Evolutionary conservation across 352 stramenopile genomes (phyloP).

Genomic region (Peronosclerospora sorghi): DNA sequence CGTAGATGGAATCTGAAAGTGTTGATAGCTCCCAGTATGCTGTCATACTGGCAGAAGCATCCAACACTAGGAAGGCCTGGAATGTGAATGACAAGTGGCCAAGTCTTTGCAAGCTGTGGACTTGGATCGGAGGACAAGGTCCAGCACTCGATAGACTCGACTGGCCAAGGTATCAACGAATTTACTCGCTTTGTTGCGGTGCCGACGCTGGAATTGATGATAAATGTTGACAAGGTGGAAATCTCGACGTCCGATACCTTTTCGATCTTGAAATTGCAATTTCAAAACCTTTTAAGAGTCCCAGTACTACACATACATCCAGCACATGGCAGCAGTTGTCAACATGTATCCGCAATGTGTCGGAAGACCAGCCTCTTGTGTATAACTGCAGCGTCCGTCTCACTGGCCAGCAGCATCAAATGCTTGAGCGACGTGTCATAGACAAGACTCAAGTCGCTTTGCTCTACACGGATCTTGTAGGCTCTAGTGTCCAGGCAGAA

Average conservation of each 20-base stretch:
- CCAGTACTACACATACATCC: constrained; percentile 23
- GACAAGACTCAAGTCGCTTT: constrained; percentile 7
- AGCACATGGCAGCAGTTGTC: constrained; percentile 46
- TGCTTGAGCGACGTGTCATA: constrained; percentile 22
- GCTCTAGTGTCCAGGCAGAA: constrained; percentile 29
- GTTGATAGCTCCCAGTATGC: constrained; percentile 46
- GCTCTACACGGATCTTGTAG: constrained; percentile 18
- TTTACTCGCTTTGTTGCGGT: constrained; percentile 35
- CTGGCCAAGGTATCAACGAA: constrained; percentile 19
- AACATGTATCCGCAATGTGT: constrained; percentile 26
- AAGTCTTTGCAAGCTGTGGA: constrained; percentile 49
- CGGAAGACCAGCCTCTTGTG: constrained; percentile 37
- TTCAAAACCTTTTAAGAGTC: constrained; percentile 24
- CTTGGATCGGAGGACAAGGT: constrained; percentile 21
- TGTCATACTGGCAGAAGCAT: constrained; percentile 44
- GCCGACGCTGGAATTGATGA: constrained; percentile 32
- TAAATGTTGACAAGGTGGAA: constrained; percentile 50
- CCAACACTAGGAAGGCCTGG: constrained; percentile 8
- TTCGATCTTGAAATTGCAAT: constrained; percentile 26
- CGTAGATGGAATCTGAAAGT: constrained; percentile 41
- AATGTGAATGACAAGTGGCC: constrained; percentile 42
- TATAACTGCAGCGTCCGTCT: constrained; percentile 43
- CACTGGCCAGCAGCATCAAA: constrained; percentile 29
- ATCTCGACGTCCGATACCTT: constrained; percentile 35
- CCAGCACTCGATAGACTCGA: constrained; percentile 11